Evolutionary conservation across 2,329 filamentous ascomycete genomes (phyloP), one percentile per base, ranked within the genome.

Genomic region (Hypocreales sp.): DNA sequence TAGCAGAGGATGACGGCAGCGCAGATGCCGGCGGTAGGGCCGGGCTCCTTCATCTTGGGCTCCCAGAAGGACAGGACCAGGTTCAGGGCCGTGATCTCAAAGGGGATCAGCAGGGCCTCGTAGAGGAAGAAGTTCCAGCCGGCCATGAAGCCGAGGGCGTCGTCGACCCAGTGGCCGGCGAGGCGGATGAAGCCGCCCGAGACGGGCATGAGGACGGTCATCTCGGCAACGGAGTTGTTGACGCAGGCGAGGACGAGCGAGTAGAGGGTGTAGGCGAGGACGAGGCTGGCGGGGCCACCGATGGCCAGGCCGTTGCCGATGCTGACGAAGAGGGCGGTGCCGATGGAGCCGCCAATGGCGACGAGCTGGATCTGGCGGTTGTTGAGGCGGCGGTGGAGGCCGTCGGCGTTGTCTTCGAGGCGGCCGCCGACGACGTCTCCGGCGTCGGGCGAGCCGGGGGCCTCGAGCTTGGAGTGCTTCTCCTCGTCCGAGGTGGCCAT

Each of bases 151-250:
- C 71, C 71, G 13, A 70, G 54, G 8, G 72, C 60, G n/a, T 76
- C 71, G 44, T 78, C 72, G 8, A 70, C 67, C 66, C 70, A 78
- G 37, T 70, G 57, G 16, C 71, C 70, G 5, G 70, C 70, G 40
- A 76, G 58, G 33, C 72, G 68, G 36, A 78, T 64, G 42, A 75
- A 77, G 3, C 67, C 67, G 35, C 72, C 71, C 22, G 60, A 63
- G 25, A 78, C 61, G 15, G 73, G 72, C 58, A 72, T 70, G 35
- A 64, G 65, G 20, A 60, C 58, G 17, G 56, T 63, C 72, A 78
- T 77, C 45, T 78, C 72, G 7, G 72, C 72, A 32, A 75, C 57
- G 34, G 61, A 63, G 42, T 75, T 77, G 58, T 75, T 77, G 42
- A 77, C 65, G 25, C 72, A 52, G 15, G 55, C 71, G 32, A 77